Base-by-base conservation (phyloP, 495 filamentous ascomycete genomes). In the Penicillium bovifimosum region DNA sequence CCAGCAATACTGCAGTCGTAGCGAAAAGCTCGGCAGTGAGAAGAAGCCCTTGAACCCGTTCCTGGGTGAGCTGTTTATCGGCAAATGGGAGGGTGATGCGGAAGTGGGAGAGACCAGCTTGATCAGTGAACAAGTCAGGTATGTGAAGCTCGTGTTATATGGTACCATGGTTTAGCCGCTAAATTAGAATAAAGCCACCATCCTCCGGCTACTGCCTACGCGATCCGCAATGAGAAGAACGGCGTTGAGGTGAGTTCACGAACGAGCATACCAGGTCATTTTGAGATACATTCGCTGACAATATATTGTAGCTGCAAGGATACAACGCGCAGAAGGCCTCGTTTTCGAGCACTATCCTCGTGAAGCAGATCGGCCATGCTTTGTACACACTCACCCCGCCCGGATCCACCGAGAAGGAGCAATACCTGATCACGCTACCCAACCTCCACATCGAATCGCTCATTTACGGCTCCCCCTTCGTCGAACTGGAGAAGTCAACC, bases 241-340 rank as follows among this genome's bases (percentile, higher is more conserved):
- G 87, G 89, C 31, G 80, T 98, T 28, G 84, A 81, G 62, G 78
- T 81, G 58, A 63, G 70, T 65, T 36, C 14, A 35, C 18, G 10
- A 31, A 49, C n/a, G 13, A 13, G 5, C 13, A 8, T 17, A 33
- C 27, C 28, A 5, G 24, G n/a, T 29, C 13, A 1, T 10, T 5
- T 24, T 13, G 34, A 17, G 18, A 0, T 38, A 14, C n/a, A 48
- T 18, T 29, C 17, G 11, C n/a, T 20, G n/a, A 45, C 45, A 42
- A 56, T 17, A 6, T 26, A 20, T 20, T 36, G 24, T 55, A 87
- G 71, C 78, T 98, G 3, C 83, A 95, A 78, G 93, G 95, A 50
- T 96, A 96, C 73, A 96, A 96, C 59, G 95, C 88, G n/a, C 95
- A 96, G 63, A 97, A 96, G 67, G 93, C 91, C 6, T 90, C 86